Conservation (phyloP, 495 filamentous ascomycete species). For the Daldinia concentrica region DNA sequence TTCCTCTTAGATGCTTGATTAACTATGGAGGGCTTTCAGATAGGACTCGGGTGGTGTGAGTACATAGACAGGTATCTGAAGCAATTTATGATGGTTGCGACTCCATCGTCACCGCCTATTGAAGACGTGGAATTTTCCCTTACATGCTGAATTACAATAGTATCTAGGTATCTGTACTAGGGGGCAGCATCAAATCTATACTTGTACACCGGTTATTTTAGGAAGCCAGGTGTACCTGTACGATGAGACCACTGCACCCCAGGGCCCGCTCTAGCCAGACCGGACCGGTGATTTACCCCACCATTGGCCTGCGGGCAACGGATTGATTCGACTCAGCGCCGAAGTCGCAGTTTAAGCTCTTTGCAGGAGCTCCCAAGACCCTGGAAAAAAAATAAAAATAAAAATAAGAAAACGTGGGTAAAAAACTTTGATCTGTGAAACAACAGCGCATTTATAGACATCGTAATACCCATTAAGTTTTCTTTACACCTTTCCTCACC, state of each 20-base stretch:
- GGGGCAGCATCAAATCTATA: background rate
- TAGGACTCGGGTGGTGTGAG: too few relatives aligned
- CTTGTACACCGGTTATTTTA: background rate
- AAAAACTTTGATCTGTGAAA: conserved; percentile 11
- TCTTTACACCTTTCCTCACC: conserved; percentile 36
- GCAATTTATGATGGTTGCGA: background rate
- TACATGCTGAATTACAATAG: background rate
- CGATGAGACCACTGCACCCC: conserved; percentile 22
- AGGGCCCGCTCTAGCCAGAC: conserved; percentile 16
- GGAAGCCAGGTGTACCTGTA: conserved; percentile 13
- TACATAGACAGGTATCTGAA: too few relatives aligned
- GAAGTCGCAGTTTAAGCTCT: conserved; percentile 36
- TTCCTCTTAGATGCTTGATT: too few relatives aligned
- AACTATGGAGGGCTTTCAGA: too few relatives aligned
- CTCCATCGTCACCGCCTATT: conserved; percentile 17
- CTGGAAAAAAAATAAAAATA: conserved; percentile 17
- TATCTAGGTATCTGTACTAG: background rate
- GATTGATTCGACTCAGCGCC: conserved; percentile 37
- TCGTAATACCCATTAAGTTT: conserved; percentile 33
- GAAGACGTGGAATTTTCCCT: conserved; percentile 10
- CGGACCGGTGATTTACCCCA: conserved; percentile 36
- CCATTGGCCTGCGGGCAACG: conserved; percentile 20
- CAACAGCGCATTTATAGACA: conserved; percentile 8
- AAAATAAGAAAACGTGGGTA: conserved; percentile 29
- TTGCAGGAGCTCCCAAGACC: conserved; percentile 32